Base-by-base conservation (phyloP, 768 basidiomycete genomes). In the Leccinum fibrillosum region DNA sequence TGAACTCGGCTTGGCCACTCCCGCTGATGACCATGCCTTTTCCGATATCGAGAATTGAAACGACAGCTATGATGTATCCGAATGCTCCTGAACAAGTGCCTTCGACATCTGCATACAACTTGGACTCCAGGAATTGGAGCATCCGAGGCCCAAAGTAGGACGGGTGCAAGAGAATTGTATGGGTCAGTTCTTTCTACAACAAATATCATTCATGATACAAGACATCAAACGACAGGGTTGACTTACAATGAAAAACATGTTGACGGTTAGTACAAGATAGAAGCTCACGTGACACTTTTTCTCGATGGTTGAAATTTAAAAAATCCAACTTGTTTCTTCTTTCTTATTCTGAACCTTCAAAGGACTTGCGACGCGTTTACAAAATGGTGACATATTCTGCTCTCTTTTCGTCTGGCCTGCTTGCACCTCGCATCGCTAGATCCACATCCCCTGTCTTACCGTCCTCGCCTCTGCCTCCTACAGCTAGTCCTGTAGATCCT, bases 111-210 rank as follows among this genome's bases (percentile, higher is more conserved):
- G 92, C 86, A 69, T 97, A 94, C 28, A 98, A 83, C 73, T 97
- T 96, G 54, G 87, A 88, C 72, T 93, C 88, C 54, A 99, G 84
- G 76, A 93, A 95, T 63, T 90, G 89, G 59, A 92, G 85, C 86
- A 98, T 94, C 62, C 92, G 89, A 10, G 96, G 92, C 8, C 95
- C 95, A 71, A 99, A 99, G 75, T 97, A 99, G 17, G 96, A 98
- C 25, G 97, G 97, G 71, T 98, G 96, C 25, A 99, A 83, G 37
- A 95, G 86, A 70, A 98, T 97, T 5, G 94, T 96, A 72, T 98
- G 94, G n/a, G 91, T 92, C 9, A 99, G 83, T 72, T 95, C 90
- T 83, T 97, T 96, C 96, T 98, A 55, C 26, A 42, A 55, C 26
- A 42, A 32, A 4, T 1, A 15, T 56, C 53, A 34, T 61, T 52